Percentiles rank a stretch among this genome's conserved stretches.
phyloP scores from a whole-genome alignment of 139 green algal species.

The Auxenochlorella protothecoides region DNA sequence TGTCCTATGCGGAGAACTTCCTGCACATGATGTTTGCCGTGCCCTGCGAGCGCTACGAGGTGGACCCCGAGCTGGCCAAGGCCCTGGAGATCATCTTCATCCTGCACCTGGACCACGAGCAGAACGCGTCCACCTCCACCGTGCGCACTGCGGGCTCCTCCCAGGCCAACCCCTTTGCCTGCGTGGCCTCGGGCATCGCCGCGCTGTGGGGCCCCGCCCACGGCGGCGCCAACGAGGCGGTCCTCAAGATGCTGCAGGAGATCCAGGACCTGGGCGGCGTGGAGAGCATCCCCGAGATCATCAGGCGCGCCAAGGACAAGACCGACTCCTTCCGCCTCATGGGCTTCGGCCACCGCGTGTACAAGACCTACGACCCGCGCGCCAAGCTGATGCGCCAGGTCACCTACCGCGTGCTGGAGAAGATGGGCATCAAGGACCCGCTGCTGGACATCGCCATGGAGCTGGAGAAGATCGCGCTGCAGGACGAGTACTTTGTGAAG shows the following conservation, averaged over 20 bases:
- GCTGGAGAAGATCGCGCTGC: conserved; percentile 51
- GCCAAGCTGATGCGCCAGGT: conserved; percentile 47
- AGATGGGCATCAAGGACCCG: conserved; percentile 36
- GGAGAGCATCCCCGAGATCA: conserved; percentile 17
- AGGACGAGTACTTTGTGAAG: conserved; percentile 62
- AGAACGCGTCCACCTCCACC: conserved; percentile 56
- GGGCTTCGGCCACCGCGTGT: conserved; percentile 66
- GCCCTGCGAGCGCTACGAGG: conserved; percentile 34
- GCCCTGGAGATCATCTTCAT: conserved; percentile 58
- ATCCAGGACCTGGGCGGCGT: conserved; percentile 23
- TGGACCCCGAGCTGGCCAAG: conserved; percentile 36
- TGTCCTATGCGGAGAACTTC: conserved; percentile 53
- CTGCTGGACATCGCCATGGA: conserved; percentile 60
- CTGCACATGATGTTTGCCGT: conserved; percentile 50
- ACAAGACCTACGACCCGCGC: conserved; percentile 61
- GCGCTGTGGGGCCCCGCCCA: conserved; percentile 60
- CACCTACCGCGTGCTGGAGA: conserved; percentile 40
- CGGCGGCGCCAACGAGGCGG: conserved; percentile 61
- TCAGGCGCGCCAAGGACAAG: conserved; percentile 51
- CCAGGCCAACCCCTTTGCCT: conserved; percentile 64
- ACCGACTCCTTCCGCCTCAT: conserved; percentile 55
- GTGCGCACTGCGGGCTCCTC: conserved; percentile 50
- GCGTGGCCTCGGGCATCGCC: conserved; percentile 54
- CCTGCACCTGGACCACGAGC: conserved; percentile 62
- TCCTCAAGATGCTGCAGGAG: conserved; percentile 38